These are phyloP conservation scores for Fusarium odoratissimum DNA, from an alignment of 2,329 filamentous ascomycete species.

Conservation along the genomic window DNA sequence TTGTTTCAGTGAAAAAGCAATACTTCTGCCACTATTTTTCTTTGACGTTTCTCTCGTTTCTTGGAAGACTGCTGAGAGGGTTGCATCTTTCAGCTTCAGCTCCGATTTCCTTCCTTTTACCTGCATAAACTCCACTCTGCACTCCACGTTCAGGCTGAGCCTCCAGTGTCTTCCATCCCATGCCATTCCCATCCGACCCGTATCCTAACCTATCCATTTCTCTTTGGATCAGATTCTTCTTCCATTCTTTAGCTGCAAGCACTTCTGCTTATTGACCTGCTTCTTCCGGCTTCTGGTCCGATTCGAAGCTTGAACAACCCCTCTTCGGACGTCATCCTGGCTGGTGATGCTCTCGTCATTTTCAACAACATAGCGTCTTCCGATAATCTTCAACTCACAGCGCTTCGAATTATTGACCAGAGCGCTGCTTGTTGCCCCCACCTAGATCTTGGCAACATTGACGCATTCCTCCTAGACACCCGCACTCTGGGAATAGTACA, in stretches of 20 bases:
- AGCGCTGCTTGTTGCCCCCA: conserved; percentile 25
- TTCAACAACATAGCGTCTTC: conserved; percentile 25
- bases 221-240: background rate
- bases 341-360: conserved; percentile 23
- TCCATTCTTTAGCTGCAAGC: conserved; percentile 12
- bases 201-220: background rate
- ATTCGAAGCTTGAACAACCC: background rate
- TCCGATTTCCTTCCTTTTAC: conserved; percentile 20
- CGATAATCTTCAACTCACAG: background rate
- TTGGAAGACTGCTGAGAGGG: background rate
- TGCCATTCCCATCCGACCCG: background rate
- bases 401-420: background rate
- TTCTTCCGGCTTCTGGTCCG: conserved; percentile 19
- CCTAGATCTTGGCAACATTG: conserved; percentile 39
- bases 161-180: conserved; percentile 9
- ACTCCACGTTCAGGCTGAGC: conserved; percentile 31
- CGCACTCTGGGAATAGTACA: conserved; percentile 6
- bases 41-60: background rate
- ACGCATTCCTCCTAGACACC: conserved; percentile 23
- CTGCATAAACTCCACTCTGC: conserved; percentile 40
- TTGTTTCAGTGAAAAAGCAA: background rate
- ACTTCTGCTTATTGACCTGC: conserved; percentile 11
- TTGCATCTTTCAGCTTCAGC: conserved; percentile 16
- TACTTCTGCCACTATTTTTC: background rate
- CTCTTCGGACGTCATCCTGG: conserved; percentile 18